phyloP scores from a whole-genome alignment of 371 early-diverging fungal species.

The Rhizopus arrhizus region DNA sequence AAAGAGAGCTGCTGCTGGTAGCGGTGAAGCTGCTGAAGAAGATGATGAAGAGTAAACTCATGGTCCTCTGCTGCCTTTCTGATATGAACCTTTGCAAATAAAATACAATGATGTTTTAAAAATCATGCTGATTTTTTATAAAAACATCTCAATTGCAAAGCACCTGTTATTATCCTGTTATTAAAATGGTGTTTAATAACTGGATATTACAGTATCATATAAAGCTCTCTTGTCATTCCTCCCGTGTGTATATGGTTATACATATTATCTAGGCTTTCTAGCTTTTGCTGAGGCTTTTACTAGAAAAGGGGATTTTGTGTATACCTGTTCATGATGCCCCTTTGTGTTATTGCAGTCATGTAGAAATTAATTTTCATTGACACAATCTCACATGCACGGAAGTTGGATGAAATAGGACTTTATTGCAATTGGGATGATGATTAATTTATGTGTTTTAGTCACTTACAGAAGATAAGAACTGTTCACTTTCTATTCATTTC shows the following conservation, averaged over 20 bases:
- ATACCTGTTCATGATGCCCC: no score
- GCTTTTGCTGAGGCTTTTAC: no score
- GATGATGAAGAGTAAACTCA: conserved; percentile 71
- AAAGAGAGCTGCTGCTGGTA: conserved; percentile 77
- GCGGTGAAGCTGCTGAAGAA: conserved; percentile 67
- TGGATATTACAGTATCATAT: conserved; percentile 32
- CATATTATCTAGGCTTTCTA: no score
- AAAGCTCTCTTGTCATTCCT: background rate
- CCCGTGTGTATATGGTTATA: background rate
- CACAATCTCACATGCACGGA: no score
- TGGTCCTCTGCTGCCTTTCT: conserved; percentile 7
- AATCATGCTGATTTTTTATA: conserved; percentile 28
- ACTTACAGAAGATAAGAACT: conserved; percentile 29
- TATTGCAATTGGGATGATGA: no score
- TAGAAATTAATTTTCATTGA: no score
- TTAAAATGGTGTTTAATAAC: conserved; percentile 5
- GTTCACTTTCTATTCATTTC: conserved; percentile 57
- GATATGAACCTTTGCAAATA: conserved; percentile 59
- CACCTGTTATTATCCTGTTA: conserved; percentile 40
- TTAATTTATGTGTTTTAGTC: no score
- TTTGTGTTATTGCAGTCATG: no score
- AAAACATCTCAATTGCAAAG: conserved; percentile 43
- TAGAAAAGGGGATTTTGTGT: no score
- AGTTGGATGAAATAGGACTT: no score
- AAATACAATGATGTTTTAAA: conserved; percentile 30